Evolutionary conservation across 495 filamentous ascomycete genomes (phyloP), one percentile per base, ranked within the genome.

Genomic region (Aspergillus conjunctus): DNA sequence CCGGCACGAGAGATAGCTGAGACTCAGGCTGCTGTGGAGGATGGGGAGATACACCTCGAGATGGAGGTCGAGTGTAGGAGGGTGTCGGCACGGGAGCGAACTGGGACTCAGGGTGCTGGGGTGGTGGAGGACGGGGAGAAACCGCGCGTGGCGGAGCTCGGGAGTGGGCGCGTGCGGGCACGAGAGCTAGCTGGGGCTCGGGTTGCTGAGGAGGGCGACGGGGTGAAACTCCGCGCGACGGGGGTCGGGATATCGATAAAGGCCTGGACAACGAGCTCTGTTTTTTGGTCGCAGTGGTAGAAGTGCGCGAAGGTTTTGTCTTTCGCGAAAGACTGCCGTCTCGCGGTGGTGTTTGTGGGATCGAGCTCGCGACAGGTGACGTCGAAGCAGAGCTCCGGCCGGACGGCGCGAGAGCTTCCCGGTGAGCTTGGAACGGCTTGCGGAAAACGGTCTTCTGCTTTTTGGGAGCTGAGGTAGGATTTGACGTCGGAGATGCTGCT

Each of bases 381-480:
- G 69, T 56, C 6, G 67, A 66, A 9, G 66, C 66, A 33, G 65
- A 66, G 66, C 67, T 71, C 41, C 70, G 61, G 5, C 76, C 79
- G 3, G 74, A 62, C 8, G 82, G 83, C 18, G 79, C 75, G 21
- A 77, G 62, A 33, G 79, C 79, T 65, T 81, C 71, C 51, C 75
- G 81, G 57, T 85, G 83, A 31, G 82, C 81, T 61, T 85, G 82
- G 60, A 83, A 83, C 2, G 81, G 81, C 64, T 79, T 79, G 11
- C 79, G 72, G 55, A 79, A 81, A n/a, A 79, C 76, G 1, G 77
- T 78, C 62, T 78, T 79, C 53, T 72, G 73, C 65, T 80, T 81
- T 45, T 79, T 80, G 0, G 81, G 79, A 0, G 79, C 77, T 0
- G 78, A 79, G 18, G 77, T 81, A 3, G 77, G 74, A 56, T 77